Base-by-base conservation (phyloP, 768 basidiomycete species). In the Scleroderma bovista region DNA sequence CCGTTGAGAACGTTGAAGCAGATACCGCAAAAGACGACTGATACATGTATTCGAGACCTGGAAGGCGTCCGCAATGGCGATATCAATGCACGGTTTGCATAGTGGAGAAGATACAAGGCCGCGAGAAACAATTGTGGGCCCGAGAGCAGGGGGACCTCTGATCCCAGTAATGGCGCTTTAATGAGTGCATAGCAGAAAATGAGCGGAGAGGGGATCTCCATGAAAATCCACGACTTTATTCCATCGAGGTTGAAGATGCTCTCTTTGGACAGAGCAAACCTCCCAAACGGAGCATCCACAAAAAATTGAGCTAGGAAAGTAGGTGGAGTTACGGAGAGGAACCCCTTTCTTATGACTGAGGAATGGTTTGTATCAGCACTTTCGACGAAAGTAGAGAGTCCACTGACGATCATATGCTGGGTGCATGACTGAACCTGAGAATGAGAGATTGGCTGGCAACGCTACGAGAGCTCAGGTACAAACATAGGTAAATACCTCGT, bases 41-140 rank as follows among this genome's bases (percentile, higher is more conserved):
- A 62, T 51, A 91, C 61, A 69, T 94, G 88, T 11, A 84, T 76
- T 51, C 81, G 85, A 0, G 87, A 86, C 39, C 92, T 80, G 29
- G 81, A 81, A 0, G 93, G 88, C 0, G 90, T 85, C 51, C 89
- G 78, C 5, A 95, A 71, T 6, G 91, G 89, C 2, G 83, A 87
- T 29, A 96, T 57, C 44, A 93, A 50, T 5, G 90, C 81, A 44
- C 94, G 88, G 67, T 95, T 93, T 46, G 77, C 54, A 68, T 97
- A 95, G 71, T 96, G 93, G 1, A 75, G 48, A 44, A 93, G 63
- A 67, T 77, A 94, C 46, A 86, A 72, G 7, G 63, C 54, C 13
- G 75, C 72, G 47, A 91, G 73, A 44, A 88, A 45, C 19, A 69
- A 67, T 34, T 79, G 73, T 0, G 79, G 72, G 45, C 65, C 61